A percentile compares a stretch with the other conserved stretches of the same genome.
Evolutionary conservation across 2,329 filamentous ascomycete genomes (phyloP).

Genomic region (Aspergillus alliaceus): DNA sequence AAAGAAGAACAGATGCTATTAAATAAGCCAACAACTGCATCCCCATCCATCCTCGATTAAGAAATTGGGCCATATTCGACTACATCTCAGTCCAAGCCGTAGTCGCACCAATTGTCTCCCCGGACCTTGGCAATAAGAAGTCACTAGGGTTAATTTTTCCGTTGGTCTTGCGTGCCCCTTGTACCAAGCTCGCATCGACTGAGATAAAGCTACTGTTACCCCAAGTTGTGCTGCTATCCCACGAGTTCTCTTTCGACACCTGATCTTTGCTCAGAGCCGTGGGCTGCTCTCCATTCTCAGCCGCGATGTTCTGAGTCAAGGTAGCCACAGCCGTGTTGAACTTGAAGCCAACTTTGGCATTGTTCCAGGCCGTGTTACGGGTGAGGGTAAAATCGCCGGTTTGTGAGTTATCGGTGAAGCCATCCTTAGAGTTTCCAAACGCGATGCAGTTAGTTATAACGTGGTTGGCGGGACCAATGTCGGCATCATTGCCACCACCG

Average conservation of each 20-base stretch:
- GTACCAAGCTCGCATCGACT: conserved; percentile 14
- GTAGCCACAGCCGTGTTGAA: conserved; percentile 14
- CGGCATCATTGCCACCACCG: conserved; percentile 16
- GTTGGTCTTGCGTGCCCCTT: conserved; percentile 10
- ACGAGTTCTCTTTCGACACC: conserved; percentile 13
- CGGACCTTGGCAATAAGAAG: conserved; percentile 13
- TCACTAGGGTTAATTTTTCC: conserved; percentile 13
- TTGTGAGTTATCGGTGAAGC: conserved; percentile 21
- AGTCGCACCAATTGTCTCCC: conserved; percentile 13
- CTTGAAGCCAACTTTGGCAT: conserved; percentile 13
- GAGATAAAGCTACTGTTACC: conserved; percentile 13
- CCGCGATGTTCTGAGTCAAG: conserved; percentile 12
- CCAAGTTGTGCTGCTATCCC: conserved; percentile 11
- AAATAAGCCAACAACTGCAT: no score
- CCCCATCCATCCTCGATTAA: no score
- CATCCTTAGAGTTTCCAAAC: conserved; percentile 16
- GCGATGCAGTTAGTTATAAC: conserved; percentile 16
- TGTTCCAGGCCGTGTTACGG: conserved; percentile 19
- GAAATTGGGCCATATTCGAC: neutral
- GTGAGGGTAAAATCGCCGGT: conserved; percentile 13
- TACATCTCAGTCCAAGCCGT: conserved; percentile 9
- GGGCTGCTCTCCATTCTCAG: conserved; percentile 13
- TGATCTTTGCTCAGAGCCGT: conserved; percentile 11
- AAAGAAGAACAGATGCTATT: no score
- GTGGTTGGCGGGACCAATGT: conserved; percentile 17